Percentiles rank a stretch among this genome's conserved stretches.
Conservation (phyloP, 805 yeast genomes). For the Spathaspora arborariae region DNA sequence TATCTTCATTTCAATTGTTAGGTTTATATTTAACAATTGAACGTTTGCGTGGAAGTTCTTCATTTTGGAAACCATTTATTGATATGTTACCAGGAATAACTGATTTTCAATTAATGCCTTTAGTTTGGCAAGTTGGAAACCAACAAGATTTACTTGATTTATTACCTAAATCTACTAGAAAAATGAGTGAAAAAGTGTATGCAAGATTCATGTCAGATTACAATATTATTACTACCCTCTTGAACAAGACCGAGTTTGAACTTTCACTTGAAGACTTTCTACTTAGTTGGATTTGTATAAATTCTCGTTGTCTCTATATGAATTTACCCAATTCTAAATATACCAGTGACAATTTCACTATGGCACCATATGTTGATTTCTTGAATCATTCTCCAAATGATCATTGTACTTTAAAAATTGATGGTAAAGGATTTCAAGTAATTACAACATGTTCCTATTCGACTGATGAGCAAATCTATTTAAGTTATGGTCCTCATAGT, state of each 20-base stretch:
- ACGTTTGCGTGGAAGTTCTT: constrained; percentile 27
- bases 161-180: constrained; percentile 43
- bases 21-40: constrained; percentile 49
- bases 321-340: constrained; percentile 52
- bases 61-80: constrained; percentile 70
- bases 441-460: constrained; percentile 24
- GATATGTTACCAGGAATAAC: constrained; percentile 54
- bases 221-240: constrained; percentile 24
- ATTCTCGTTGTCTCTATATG: constrained; percentile 88
- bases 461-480: constrained; percentile 53
- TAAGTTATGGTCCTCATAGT: constrained; percentile 86
- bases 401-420: constrained; percentile 50
- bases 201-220: constrained; percentile 45
- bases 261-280: constrained; percentile 33
- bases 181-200: constrained; percentile 40
- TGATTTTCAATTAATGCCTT: constrained; percentile 57
- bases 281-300: constrained; percentile 84
- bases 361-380: constrained; percentile 91
- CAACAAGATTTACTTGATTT: constrained; percentile 24
- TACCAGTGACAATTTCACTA: constrained; percentile 66
- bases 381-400: constrained; percentile 65
- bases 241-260: constrained; percentile 4
- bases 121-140: constrained; percentile 51
- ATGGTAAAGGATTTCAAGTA: constrained; percentile 51
- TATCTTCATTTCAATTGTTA: constrained; percentile 61